These are phyloP conservation scores for Amaranthus palmeri DNA, from an alignment of 148 eudicot species.

Conservation along the genomic window DNA sequence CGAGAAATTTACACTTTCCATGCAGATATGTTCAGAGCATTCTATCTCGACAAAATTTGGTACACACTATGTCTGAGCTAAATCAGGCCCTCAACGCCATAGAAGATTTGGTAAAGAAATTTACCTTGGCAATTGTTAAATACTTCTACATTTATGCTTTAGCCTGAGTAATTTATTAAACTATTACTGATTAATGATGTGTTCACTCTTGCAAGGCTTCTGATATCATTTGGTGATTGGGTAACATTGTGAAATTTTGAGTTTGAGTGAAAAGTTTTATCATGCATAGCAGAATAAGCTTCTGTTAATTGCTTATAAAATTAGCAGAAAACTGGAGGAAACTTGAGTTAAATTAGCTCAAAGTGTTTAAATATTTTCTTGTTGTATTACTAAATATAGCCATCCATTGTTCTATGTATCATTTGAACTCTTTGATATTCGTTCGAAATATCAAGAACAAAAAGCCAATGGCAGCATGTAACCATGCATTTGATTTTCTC, in stretches of 20 bases:
- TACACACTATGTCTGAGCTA: constrained; percentile 55
- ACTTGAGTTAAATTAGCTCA: background rate
- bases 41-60: constrained; percentile 61
- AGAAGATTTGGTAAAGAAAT: constrained; percentile 49
- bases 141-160: no score
- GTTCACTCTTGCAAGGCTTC: background rate
- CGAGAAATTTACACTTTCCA: constrained; percentile 8
- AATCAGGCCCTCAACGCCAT: constrained; percentile 50
- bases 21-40: constrained; percentile 65
- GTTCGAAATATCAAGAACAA: background rate
- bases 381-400: background rate
- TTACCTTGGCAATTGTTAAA: background rate
- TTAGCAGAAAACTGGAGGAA: background rate
- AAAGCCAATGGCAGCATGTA: background rate
- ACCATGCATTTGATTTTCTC: background rate
- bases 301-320: background rate
- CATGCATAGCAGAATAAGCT: background rate
- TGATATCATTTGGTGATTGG: background rate
- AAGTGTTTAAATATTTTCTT: background rate
- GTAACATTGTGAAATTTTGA: background rate
- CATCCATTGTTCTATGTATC: background rate
- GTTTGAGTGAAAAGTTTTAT: constrained; percentile 2
- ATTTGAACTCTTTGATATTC: background rate
- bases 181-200: background rate
- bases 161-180: background rate